phyloP scores from a whole-genome alignment of 345 rosid species.

The Corchorus capsularis region DNA sequence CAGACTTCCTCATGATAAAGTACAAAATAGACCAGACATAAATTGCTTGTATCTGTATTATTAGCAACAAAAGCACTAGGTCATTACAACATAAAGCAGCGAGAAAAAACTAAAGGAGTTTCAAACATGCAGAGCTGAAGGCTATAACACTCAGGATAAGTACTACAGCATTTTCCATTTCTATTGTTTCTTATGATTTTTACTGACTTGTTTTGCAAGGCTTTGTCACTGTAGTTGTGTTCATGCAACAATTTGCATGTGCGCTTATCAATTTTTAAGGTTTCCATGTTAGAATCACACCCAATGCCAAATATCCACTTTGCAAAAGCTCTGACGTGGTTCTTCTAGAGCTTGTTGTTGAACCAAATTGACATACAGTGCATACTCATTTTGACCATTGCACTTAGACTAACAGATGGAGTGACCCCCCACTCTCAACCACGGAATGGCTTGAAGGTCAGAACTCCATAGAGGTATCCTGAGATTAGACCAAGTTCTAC shows the following conservation, averaged over 20 bases:
- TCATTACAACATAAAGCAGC: not conserved
- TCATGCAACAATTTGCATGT: not conserved
- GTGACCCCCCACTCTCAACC: not conserved
- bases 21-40: constrained; percentile 67
- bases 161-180: not conserved
- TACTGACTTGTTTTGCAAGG: not conserved
- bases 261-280: not conserved
- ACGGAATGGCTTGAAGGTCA: not conserved
- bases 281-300: not conserved
- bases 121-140: not conserved
- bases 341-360: no score
- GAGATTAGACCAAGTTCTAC: not conserved
- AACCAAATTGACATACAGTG: no score
- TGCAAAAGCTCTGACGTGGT: not conserved
- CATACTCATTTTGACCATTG: no score
- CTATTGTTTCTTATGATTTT: no score
- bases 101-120: constrained; percentile 3
- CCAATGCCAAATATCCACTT: not conserved
- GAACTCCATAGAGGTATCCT: not conserved
- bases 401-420: no score
- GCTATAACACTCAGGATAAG: not conserved
- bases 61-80: not conserved
- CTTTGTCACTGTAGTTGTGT: not conserved
- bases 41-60: constrained; percentile 58
- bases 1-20: constrained; percentile 50